Evolutionary conservation across 78 protist genomes (phyloP).

Genomic region (Chrysochromulina tobinii): DNA sequence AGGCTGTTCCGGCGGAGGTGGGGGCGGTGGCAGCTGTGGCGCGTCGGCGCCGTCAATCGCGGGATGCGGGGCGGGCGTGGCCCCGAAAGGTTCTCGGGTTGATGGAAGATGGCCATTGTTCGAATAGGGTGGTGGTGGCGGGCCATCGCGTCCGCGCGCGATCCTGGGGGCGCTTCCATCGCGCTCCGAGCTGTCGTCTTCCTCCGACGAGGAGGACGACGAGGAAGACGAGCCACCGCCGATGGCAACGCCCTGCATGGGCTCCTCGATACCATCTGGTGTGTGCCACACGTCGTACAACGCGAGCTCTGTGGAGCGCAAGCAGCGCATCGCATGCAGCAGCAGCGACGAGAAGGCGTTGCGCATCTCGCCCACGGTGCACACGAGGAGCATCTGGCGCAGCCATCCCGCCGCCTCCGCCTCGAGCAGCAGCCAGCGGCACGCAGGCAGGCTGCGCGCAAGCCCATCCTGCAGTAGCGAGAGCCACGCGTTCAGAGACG

Average conservation of each 20-base stretch:
- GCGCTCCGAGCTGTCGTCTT: background rate
- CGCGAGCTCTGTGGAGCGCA: background rate
- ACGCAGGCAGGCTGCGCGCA: background rate
- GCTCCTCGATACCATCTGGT: background rate
- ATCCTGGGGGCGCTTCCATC: background rate
- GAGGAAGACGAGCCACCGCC: background rate
- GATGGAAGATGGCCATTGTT: too few species aligned
- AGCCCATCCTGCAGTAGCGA: background rate
- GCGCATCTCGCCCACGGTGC: slow-evolving; percentile 17
- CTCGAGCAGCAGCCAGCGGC: slow-evolving; percentile 14
- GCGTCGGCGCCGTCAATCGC: too few species aligned
- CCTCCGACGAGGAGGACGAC: background rate
- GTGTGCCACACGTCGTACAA: background rate
- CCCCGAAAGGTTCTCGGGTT: too few species aligned
- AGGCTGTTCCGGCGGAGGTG: too few species aligned
- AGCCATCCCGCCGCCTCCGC: background rate
- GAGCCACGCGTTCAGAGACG: background rate
- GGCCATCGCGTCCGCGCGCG: too few species aligned
- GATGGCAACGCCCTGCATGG: too few species aligned
- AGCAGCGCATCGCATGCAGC: background rate
- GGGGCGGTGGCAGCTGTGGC: too few species aligned
- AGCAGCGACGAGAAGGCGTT: background rate
- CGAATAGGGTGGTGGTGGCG: too few species aligned
- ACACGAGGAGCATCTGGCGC: background rate
- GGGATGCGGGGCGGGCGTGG: too few species aligned